phyloP scores from a whole-genome alignment of 768 basidiomycete species.

The Imleria badia region DNA sequence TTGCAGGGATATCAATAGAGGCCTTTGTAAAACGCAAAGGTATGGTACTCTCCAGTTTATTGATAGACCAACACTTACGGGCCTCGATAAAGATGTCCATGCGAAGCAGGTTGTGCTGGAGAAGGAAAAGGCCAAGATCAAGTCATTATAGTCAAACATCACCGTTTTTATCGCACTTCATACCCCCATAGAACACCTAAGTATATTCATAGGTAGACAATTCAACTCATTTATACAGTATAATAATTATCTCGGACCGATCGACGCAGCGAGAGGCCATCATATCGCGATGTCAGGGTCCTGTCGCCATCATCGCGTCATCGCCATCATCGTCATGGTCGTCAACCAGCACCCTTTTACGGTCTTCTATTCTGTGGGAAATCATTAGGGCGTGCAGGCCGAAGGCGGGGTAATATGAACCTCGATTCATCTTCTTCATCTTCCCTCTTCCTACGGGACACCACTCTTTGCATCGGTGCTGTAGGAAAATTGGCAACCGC shows the following conservation, averaged over 20 bases:
- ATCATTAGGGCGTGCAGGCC: not conserved
- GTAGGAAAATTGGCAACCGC: slow-evolving; percentile 63
- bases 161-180: slow-evolving; percentile 1
- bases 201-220: slow-evolving; percentile 18
- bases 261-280: not conserved
- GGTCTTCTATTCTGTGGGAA: slow-evolving; percentile 38
- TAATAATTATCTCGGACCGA: slow-evolving; percentile 18
- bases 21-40: slow-evolving; percentile 90
- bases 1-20: slow-evolving; percentile 93
- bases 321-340: slow-evolving; percentile 31
- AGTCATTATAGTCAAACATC: slow-evolving; percentile 54
- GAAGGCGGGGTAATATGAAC: slow-evolving; percentile 19
- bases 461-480: slow-evolving; percentile 40
- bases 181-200: slow-evolving; percentile 13
- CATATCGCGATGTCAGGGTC: slow-evolving; percentile 13
- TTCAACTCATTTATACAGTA: slow-evolving; percentile 25
- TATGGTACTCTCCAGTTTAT: slow-evolving; percentile 31
- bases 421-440: slow-evolving; percentile 69
- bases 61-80: slow-evolving; percentile 1
- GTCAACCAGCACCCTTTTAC: slow-evolving; percentile 42
- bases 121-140: slow-evolving; percentile 82
- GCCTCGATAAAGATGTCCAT: slow-evolving; percentile 60
- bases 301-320: slow-evolving; percentile 37
- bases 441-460: slow-evolving; percentile 63
- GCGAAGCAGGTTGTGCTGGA: slow-evolving; percentile 78